Base-by-base conservation (phyloP, 257 asterid species). In the Gentiana dahurica region DNA sequence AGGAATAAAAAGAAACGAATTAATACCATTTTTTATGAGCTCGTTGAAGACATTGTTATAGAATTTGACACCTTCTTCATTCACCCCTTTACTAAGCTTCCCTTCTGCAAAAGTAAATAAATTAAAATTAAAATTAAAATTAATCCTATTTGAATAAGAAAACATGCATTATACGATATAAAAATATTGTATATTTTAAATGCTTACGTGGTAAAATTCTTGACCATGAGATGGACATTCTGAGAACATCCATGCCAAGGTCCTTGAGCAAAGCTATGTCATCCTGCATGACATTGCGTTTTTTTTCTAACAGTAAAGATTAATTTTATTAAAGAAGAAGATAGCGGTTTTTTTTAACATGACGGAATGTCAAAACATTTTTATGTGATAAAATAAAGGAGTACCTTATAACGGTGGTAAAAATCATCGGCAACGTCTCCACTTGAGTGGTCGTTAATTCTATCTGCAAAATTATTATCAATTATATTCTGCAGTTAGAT, bases 171-270 rank as follows among this genome's bases (percentile, higher is more conserved):
- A 4, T 24, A 24, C 24, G 24, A 24, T 5, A 10, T 0, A 41
- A 41, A 41, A 41, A 7, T 41, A 41, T 2, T 39, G 6, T 7
- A 7, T 3, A 10, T 41, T 7, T 41, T 10, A 41, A 41, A 41
- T 39, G 4, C 73, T 57, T 62, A 68, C 73, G 4, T 12, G 69
- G 73, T 53, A 68, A 57, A 44, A 68, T 53, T 63, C 73, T 55
- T 12, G 73, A 57, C 73, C 73, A 62, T 6, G 73, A 62, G 46
- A 68, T 57, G 49, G 73, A 4, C 5, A 48, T 34, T 46, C 38
- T 8, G 41, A 56, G 13, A 36, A 55, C 55, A 33, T 49, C 11
- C 5, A 66, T 60, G 3, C 50, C 36, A 13, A 70, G 1, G 3
- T 36, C 5, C 47, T 44, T 63, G 36, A 55, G 45, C 6, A 50